Evolutionary conservation across 2,329 filamentous ascomycete genomes (phyloP).

Genomic region (Claviceps paspali): DNA sequence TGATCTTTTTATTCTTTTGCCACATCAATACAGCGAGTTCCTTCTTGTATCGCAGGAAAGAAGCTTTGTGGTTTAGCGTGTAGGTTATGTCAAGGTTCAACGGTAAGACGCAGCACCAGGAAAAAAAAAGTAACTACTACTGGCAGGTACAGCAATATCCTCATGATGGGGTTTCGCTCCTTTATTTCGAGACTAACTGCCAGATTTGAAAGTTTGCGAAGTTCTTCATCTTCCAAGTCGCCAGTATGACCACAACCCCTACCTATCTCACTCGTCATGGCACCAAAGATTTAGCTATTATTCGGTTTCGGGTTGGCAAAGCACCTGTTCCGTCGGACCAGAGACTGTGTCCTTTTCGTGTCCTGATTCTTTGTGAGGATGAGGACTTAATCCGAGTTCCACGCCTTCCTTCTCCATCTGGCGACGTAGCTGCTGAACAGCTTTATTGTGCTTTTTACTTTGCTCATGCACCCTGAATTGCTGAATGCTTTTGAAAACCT

Average conservation of each 20-base stretch:
- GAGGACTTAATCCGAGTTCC: slow-evolving; percentile 33
- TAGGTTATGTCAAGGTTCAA: too few relatives aligned
- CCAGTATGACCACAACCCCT: not conserved
- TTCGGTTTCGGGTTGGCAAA: not conserved
- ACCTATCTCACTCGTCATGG: not conserved
- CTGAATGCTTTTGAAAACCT: slow-evolving; percentile 77
- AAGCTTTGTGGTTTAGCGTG: too few relatives aligned
- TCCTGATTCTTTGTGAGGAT: not conserved
- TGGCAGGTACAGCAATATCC: too few relatives aligned
- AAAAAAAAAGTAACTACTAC: too few relatives aligned
- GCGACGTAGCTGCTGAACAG: slow-evolving; percentile 60
- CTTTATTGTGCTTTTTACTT: slow-evolving; percentile 91
- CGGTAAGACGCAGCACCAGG: too few relatives aligned
- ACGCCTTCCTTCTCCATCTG: slow-evolving; percentile 74
- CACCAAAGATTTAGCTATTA: not conserved
- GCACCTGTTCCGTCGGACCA: not conserved
- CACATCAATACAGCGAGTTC: slow-evolving; percentile 37
- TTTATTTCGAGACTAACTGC: slow-evolving; percentile 12
- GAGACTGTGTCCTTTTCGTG: not conserved
- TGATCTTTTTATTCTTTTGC: too few relatives aligned
- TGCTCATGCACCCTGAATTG: slow-evolving; percentile 85
- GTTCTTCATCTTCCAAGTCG: not conserved
- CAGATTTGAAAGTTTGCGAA: not conserved
- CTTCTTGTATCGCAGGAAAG: too few relatives aligned
- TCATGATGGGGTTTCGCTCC: too few relatives aligned